Evolutionary conservation across 495 filamentous ascomycete species (phyloP).

Genomic region (Corynascus novoguineensis): DNA sequence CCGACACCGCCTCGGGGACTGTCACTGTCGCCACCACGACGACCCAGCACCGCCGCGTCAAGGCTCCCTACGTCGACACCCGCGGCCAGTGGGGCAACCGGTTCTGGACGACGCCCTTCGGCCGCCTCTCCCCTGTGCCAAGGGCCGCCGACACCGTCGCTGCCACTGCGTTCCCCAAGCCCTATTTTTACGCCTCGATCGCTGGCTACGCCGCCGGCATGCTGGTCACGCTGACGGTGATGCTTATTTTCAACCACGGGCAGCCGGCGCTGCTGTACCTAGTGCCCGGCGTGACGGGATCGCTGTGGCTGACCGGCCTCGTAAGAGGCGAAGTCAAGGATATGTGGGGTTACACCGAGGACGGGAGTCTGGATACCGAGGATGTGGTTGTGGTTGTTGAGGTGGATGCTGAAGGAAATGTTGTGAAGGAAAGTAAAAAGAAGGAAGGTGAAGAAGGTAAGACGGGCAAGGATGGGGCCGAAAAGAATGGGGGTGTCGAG

Average conservation of each 20-base stretch:
- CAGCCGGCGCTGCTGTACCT: slow-evolving; percentile 93
- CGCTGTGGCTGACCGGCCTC: slow-evolving; percentile 75
- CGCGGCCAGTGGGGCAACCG: slow-evolving; percentile 75
- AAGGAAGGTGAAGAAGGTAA: slow-evolving; percentile 3
- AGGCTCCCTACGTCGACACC: slow-evolving; percentile 53
- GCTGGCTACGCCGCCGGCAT: slow-evolving; percentile 76
- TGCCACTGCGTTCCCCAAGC: slow-evolving; percentile 64
- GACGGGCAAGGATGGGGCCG: slow-evolving; percentile 1
- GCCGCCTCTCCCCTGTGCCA: slow-evolving; percentile 27
- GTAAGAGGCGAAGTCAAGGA: slow-evolving; percentile 59
- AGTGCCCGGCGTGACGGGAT: slow-evolving; percentile 74
- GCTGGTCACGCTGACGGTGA: slow-evolving; percentile 67
- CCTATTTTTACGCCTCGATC: slow-evolving; percentile 78
- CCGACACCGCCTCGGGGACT: slow-evolving; percentile 21
- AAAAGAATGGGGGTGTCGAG: slow-evolving; percentile 10
- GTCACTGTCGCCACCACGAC: slow-evolving; percentile 24
- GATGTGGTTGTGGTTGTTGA: slow-evolving; percentile 47
- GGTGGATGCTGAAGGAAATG: slow-evolving; percentile 19
- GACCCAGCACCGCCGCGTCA: slow-evolving; percentile 38
- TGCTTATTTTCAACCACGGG: slow-evolving; percentile 71
- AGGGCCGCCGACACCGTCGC: slow-evolving; percentile 41
- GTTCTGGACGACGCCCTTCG: slow-evolving; percentile 62
- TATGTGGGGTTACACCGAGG: slow-evolving; percentile 83
- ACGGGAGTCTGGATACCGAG: slow-evolving; percentile 45
- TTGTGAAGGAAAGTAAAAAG: slow-evolving; percentile 15